Base-by-base conservation (phyloP, 2,329 filamentous ascomycete genomes). In the Hypoxylon sp. region DNA sequence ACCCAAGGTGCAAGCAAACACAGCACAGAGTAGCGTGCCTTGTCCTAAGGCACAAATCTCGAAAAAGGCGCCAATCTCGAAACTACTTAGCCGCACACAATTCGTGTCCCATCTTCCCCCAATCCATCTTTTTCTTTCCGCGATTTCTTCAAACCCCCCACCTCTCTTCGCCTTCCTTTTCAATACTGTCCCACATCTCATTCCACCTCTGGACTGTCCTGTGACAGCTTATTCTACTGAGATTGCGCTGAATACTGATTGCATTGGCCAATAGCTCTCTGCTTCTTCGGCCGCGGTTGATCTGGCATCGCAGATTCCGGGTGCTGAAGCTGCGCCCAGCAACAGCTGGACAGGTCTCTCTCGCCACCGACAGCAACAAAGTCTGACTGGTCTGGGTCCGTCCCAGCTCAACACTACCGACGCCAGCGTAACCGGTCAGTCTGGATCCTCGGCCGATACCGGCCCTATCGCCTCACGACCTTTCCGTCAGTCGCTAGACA, bases 211-310 rank as follows among this genome's bases (percentile, higher is more conserved):
- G 37, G 13, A 23, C 11, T 43, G 24, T 42, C 41, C 8, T 20
- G 7, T 6, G 17, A 11, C 6, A 13, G 41, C 20, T 33, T 23
- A 35, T 33, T 17, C 29, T 31, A 17, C 52, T 31, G 24, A 51
- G 55, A 35, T n/a, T 60, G 47, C 26, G 3, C 8, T 10, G 9
- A 50, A 21, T 62, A 51, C 33, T 62, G 56, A 51, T 65, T 73
- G 59, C 57, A 55, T 57, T 60, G 61, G 72, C 57, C 73, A 77
- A 73, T 78, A 95, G 87, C 81, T 94, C 60, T 92, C 91, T 73
- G 86, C 90, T 52, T 92, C 91, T 61, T 91, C 90, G 67, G 87
- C 90, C 72, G 88, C 91, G 49, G 82, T 93, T 70, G 91, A 96
- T 75, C 83, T 96, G 72, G 89, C 91, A 55, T 86, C 87, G 46